phyloP scores from a whole-genome alignment of 2,329 filamentous ascomycete species.

The Tolypocladium album region DNA sequence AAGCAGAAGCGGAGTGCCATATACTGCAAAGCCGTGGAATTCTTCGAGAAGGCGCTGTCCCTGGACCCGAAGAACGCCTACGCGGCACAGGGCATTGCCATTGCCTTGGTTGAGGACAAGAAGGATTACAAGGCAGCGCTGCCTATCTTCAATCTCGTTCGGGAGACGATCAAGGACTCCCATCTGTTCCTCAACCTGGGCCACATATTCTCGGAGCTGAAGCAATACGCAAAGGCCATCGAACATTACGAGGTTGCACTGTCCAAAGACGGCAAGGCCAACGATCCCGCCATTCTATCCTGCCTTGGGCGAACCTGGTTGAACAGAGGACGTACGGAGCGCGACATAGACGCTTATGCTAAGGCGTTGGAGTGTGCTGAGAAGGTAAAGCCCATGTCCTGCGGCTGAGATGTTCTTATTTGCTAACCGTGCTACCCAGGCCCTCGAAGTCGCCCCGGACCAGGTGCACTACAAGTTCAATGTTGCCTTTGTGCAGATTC shows the following conservation, averaged over 20 bases:
- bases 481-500: conserved; percentile 93
- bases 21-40: conserved; percentile 90
- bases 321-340: conserved; percentile 59
- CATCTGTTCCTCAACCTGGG: conserved; percentile 89
- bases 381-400: conserved; percentile 33
- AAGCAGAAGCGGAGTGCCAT: conserved; percentile 81
- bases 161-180: conserved; percentile 79
- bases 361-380: conserved; percentile 50
- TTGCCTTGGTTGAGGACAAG: conserved; percentile 87
- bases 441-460: conserved; percentile 67
- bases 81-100: conserved; percentile 90
- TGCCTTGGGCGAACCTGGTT: conserved; percentile 85
- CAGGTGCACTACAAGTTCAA: conserved; percentile 95
- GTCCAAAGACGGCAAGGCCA: conserved; percentile 60
- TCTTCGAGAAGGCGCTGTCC: conserved; percentile 94
- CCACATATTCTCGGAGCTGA: conserved; percentile 82
- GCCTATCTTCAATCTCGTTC: conserved; percentile 79
- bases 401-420: background rate
- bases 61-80: conserved; percentile 94
- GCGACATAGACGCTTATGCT: conserved; percentile 45
- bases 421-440: conserved; percentile 28
- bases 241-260: conserved; percentile 88
- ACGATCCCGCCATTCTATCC: conserved; percentile 69
- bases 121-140: conserved; percentile 78
- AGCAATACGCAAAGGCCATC: conserved; percentile 83